A percentile compares a stretch with the other conserved stretches of the same genome.
Evolutionary conservation across 202 grass and related monocot species (phyloP).

Genomic region (Bolboschoenoplectus hybrid): DNA sequence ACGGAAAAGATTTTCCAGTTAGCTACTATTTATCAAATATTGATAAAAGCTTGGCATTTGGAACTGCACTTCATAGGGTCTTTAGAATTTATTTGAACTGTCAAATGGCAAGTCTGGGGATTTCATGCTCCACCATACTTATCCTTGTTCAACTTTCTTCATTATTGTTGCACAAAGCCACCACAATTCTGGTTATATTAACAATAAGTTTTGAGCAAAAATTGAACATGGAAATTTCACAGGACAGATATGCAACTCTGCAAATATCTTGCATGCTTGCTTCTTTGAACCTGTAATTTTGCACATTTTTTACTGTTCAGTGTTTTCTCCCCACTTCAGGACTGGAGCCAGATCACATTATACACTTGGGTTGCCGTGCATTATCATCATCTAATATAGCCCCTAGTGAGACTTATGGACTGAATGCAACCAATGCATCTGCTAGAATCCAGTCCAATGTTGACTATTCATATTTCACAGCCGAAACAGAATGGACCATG

Average conservation of each 20-base stretch:
- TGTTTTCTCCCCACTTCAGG: background rate
- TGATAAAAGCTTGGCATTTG: no score
- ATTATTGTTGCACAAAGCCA: no score
- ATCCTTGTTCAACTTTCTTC: no score
- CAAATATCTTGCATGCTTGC: background rate
- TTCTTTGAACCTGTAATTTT: background rate
- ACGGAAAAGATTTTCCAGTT: no score
- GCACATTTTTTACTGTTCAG: background rate
- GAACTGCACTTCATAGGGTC: no score
- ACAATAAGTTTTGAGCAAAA: no score
- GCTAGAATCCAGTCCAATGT: background rate
- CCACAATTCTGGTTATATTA: no score
- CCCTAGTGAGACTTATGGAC: background rate
- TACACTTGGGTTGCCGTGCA: background rate
- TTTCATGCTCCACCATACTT: no score
- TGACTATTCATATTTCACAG: background rate
- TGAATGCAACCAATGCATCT: background rate
- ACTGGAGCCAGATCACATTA: background rate
- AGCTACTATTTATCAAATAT: no score
- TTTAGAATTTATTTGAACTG: no score
- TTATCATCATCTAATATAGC: background rate
- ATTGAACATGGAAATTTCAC: no score
- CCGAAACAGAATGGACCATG: background rate
- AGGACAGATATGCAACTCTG: background rate
- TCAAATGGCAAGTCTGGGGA: no score